Percentiles rank a stretch among this genome's conserved stretches.
phyloP scores from a whole-genome alignment of 176 grass and related monocot species.

The Aechmea fasciata region DNA sequence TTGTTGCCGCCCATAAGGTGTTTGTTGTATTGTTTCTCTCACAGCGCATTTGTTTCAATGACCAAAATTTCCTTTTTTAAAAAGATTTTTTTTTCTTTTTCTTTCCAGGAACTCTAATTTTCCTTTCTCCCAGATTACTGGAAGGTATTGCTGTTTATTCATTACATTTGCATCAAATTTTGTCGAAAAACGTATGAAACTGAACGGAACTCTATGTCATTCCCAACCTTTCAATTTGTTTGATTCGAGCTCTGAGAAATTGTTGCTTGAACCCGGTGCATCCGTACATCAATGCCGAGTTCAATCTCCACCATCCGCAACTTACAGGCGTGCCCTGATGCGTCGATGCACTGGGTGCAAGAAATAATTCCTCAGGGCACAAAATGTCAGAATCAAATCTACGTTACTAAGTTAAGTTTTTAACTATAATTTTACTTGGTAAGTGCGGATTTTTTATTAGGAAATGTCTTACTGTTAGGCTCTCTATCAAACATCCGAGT shows the following conservation, averaged over 20 bases:
- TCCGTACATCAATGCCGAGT: too few relatives aligned
- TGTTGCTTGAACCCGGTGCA: too few relatives aligned
- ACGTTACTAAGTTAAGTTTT: too few relatives aligned
- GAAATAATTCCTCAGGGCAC: too few relatives aligned
- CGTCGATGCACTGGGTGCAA: too few relatives aligned
- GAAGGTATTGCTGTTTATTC: constrained; percentile 34
- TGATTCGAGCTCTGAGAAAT: too few relatives aligned
- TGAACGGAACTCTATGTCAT: too few relatives aligned
- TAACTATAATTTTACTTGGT: neutral
- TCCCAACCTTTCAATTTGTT: too few relatives aligned
- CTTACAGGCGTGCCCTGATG: too few relatives aligned
- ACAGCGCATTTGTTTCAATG: neutral
- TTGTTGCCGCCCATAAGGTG: constrained; percentile 66
- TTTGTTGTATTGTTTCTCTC: constrained; percentile 10
- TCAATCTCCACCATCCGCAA: too few relatives aligned
- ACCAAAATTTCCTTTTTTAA: neutral
- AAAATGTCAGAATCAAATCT: too few relatives aligned
- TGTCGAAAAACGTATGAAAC: neutral
- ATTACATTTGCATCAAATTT: neutral
- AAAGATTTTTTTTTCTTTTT: constrained; percentile 4
- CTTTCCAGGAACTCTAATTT: constrained; percentile 34
- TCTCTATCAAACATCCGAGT: constrained; percentile 78
- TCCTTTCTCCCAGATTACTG: constrained; percentile 62
- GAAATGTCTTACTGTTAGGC: constrained; percentile 23
- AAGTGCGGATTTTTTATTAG: neutral